Evolutionary conservation across 176 grass and related monocot genomes (phyloP).

Genomic region (Ensete glaucum): DNA sequence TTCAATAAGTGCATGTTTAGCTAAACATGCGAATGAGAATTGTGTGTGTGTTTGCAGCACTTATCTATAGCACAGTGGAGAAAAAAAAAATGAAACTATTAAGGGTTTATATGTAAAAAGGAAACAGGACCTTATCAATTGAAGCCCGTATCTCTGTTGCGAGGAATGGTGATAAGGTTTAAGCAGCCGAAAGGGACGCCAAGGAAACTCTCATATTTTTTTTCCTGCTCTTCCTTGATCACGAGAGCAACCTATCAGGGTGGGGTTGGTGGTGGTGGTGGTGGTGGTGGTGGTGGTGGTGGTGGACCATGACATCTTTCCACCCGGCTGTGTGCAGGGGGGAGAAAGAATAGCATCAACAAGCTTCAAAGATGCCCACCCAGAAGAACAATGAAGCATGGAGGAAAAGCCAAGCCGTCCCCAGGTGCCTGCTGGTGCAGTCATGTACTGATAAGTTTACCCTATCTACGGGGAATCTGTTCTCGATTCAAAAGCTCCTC

Average conservation of each 20-base stretch:
- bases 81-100: too few relatives aligned
- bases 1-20: too few relatives aligned
- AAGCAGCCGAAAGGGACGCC: neutral
- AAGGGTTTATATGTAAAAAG: conserved; percentile 4
- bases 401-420: neutral
- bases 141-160: neutral
- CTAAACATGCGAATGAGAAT: too few relatives aligned
- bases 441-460: conserved; percentile 1
- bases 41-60: too few relatives aligned
- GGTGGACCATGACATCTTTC: neutral
- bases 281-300: conserved; percentile 16
- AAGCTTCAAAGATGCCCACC: too few relatives aligned
- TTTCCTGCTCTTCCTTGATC: neutral
- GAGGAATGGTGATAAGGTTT: neutral
- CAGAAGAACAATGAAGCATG: neutral
- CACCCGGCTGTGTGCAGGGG: too few relatives aligned
- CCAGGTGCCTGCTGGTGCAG: neutral
- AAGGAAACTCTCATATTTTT: neutral
- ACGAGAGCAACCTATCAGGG: conserved; percentile 18
- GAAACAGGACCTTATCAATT: neutral
- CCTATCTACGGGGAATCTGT: conserved; percentile 4
- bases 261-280: conserved; percentile 10
- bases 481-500: neutral
- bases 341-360: too few relatives aligned
- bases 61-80: too few relatives aligned